These are phyloP conservation scores for Sugiyamaella novakii DNA, from an alignment of 1,139 yeast species.

Conservation along the genomic window DNA sequence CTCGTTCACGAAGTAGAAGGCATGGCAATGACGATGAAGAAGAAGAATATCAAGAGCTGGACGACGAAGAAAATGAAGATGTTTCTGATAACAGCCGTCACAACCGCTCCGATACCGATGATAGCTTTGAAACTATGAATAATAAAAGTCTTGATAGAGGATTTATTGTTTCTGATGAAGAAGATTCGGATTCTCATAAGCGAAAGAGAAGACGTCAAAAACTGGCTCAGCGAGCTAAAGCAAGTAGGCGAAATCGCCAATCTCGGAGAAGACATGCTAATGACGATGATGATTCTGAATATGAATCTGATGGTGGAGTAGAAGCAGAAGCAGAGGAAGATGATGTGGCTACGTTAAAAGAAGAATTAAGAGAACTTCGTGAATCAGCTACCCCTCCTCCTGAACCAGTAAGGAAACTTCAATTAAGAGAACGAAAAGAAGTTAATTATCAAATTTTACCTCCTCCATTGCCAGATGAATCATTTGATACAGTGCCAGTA, in stretches of 20 bases:
- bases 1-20: constrained; percentile 32
- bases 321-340: constrained; percentile 34
- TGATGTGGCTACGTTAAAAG: constrained; percentile 44
- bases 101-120: constrained; percentile 7
- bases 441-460: constrained; percentile 88
- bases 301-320: constrained; percentile 15
- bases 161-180: constrained; percentile 19
- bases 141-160: constrained; percentile 28
- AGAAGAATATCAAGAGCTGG: constrained; percentile 26
- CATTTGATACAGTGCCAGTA: constrained; percentile 39
- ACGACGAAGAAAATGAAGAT: constrained; percentile 27
- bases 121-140: constrained; percentile 22
- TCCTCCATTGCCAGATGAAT: constrained; percentile 57
- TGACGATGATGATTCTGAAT: constrained; percentile 27
- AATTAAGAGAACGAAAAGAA: constrained; percentile 73
- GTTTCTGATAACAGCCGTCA: constrained; percentile 25
- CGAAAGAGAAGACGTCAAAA: constrained; percentile 18
- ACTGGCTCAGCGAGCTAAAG: constrained; percentile 13
- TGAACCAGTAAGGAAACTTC: constrained; percentile 54
- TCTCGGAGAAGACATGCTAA: constrained; percentile 23
- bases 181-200: constrained; percentile 30
- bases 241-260: constrained; percentile 16
- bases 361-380: constrained; percentile 56
- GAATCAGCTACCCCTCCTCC: constrained; percentile 54
- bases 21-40: constrained; percentile 31